phyloP scores from a whole-genome alignment of 2,329 filamentous ascomycete genomes.

The Xylariaceae sp. region DNA sequence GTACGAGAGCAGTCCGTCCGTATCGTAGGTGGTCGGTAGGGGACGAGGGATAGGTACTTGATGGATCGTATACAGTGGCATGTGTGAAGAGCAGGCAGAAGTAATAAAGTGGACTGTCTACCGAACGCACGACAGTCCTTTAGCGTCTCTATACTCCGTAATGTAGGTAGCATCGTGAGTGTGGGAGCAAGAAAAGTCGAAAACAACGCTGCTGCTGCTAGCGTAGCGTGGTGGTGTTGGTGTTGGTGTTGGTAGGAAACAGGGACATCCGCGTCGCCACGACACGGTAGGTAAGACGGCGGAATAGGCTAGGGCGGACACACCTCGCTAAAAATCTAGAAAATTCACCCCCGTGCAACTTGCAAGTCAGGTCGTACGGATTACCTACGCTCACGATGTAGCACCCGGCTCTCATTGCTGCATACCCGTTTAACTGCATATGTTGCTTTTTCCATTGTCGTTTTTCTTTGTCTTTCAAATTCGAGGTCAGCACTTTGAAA shows the following conservation, averaged over 20 bases:
- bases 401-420: not conserved
- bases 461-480: too few species aligned
- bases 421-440: not conserved
- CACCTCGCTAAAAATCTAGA: not conserved
- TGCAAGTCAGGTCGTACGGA: too few species aligned
- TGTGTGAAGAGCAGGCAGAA: too few species aligned
- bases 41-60: too few species aligned
- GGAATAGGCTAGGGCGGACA: not conserved
- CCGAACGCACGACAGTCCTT: too few species aligned
- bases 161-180: not conserved
- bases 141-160: not conserved
- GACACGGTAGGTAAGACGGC: not conserved
- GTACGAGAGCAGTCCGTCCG: too few species aligned
- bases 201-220: not conserved
- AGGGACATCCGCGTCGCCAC: not conserved
- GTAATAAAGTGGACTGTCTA: too few species aligned
- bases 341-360: not conserved
- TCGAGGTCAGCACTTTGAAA: too few species aligned
- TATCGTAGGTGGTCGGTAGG: too few species aligned
- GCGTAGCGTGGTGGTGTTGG: not conserved
- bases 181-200: not conserved
- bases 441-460: not conserved
- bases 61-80: too few species aligned
- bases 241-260: not conserved
- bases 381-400: too few species aligned